Conservation (phyloP, 768 basidiomycete species). For the Hydnomerulius pinastri region DNA sequence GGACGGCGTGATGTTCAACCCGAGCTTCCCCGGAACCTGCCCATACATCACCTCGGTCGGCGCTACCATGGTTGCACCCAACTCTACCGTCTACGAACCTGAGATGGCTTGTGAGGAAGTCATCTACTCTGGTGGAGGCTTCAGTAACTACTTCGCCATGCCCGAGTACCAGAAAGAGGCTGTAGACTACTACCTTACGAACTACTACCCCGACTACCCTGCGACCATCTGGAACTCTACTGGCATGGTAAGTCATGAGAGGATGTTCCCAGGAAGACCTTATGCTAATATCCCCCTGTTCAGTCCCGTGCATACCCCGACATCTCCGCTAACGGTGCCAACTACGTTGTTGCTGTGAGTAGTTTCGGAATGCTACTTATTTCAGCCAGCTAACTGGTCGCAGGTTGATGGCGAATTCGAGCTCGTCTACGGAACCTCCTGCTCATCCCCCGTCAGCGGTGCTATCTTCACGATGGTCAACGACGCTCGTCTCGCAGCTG, state of each 20-base stretch:
- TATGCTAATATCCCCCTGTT: constrained; percentile 31
- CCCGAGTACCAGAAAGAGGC: constrained; percentile 14
- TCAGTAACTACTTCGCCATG: constrained; percentile 11
- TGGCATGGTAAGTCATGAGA: not conserved
- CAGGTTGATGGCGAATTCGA: constrained; percentile 2
- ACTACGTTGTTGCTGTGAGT: constrained; percentile 17
- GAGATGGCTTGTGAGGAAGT: constrained; percentile 21
- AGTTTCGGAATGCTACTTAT: no score
- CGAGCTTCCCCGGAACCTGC: constrained; percentile 29
- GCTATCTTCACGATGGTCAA: constrained; percentile 39
- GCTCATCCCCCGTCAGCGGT: constrained; percentile 32
- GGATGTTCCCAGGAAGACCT: not conserved
- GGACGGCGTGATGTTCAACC: constrained; percentile 25
- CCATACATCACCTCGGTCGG: constrained; percentile 29
- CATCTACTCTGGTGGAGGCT: constrained; percentile 11
- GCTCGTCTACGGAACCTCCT: constrained; percentile 35
- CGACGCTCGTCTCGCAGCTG: constrained; percentile 34
- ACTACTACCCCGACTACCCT: not conserved
- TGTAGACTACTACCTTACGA: constrained; percentile 8
- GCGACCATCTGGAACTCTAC: not conserved
- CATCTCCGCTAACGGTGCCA: constrained; percentile 26
- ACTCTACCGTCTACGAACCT: constrained; percentile 22
- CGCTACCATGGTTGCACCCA: constrained; percentile 36
- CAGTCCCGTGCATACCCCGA: constrained; percentile 18
- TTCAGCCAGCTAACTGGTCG: not conserved